Conservation (phyloP, 2,329 filamentous ascomycete genomes). For the Penicillium sp. region DNA sequence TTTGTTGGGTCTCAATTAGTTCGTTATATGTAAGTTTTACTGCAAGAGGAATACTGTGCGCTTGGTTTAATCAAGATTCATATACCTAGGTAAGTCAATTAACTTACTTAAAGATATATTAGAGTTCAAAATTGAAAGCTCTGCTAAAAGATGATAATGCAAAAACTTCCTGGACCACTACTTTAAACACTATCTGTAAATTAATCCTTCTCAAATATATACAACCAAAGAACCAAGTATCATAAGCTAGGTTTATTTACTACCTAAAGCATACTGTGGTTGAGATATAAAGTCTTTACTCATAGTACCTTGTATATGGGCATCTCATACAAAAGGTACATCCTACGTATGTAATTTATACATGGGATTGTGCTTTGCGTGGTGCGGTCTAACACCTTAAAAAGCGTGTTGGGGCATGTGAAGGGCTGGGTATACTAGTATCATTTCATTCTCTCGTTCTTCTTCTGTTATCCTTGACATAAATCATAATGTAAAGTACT, state of each 20-base stretch:
- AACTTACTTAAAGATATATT: background rate
- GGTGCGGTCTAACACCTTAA: background rate
- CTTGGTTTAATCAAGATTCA: background rate
- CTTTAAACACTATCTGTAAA: background rate
- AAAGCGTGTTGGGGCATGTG: background rate
- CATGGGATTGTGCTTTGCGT: background rate
- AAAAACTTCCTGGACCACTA: background rate
- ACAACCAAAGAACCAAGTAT: background rate
- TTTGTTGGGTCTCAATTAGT: background rate
- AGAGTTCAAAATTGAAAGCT: background rate
- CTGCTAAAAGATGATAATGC: background rate
- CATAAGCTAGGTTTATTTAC: background rate
- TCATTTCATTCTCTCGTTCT: background rate
- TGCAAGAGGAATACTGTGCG: background rate
- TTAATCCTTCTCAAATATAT: background rate
- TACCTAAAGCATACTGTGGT: background rate
- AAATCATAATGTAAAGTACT: background rate
- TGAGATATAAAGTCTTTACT: background rate
- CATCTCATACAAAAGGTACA: background rate
- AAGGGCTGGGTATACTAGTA: background rate
- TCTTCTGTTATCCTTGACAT: background rate
- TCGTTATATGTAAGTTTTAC: background rate
- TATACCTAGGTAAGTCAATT: no score
- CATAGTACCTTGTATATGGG: background rate
- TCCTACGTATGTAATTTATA: no score